Conservation (phyloP, 495 filamentous ascomycete genomes). For the Penicillium bialowiezense region DNA sequence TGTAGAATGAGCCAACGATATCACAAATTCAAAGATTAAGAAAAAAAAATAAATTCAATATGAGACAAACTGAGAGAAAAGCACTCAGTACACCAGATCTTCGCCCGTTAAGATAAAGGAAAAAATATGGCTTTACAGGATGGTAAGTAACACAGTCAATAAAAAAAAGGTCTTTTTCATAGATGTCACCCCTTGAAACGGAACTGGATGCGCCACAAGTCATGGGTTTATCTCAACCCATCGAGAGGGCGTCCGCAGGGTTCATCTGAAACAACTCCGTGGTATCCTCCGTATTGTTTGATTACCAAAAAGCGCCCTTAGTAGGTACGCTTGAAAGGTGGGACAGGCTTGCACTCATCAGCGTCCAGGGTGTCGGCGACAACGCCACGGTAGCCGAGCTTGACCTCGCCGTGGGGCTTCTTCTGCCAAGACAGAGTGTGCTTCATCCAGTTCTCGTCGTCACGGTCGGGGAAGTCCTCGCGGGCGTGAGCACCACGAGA, state of each 20-base stretch:
- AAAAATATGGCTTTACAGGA: slow-evolving; percentile 47
- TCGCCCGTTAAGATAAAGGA: slow-evolving; percentile 37
- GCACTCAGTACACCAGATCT: slow-evolving; percentile 44
- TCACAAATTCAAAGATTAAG: slow-evolving; percentile 27
- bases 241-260: slow-evolving; percentile 1
- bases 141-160: slow-evolving; percentile 42
- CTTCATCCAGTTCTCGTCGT: slow-evolving; percentile 98
- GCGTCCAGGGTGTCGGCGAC: slow-evolving; percentile 78
- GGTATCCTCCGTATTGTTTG: slow-evolving; percentile 16
- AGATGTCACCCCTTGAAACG: slow-evolving; percentile 21
- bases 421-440: slow-evolving; percentile 94
- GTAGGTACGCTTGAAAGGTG: slow-evolving; percentile 84
- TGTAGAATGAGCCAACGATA: no score
- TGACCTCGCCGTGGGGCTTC: slow-evolving; percentile 74
- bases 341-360: slow-evolving; percentile 83
- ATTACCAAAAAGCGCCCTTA: slow-evolving; percentile 34
- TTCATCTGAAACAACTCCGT: slow-evolving; percentile 22
- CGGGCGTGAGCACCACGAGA: slow-evolving; percentile 91
- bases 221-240: slow-evolving; percentile 8
- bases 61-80: slow-evolving; percentile 34
- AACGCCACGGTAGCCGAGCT: slow-evolving; percentile 75
- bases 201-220: slow-evolving; percentile 13
- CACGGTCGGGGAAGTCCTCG: slow-evolving; percentile 91
- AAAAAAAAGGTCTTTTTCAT: slow-evolving; percentile 40
- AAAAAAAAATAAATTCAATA: slow-evolving; percentile 30